Percentiles rank a stretch among this genome's conserved stretches.
phyloP scores from a whole-genome alignment of 495 filamentous ascomycete genomes.

The Corynascus novoguineensis region DNA sequence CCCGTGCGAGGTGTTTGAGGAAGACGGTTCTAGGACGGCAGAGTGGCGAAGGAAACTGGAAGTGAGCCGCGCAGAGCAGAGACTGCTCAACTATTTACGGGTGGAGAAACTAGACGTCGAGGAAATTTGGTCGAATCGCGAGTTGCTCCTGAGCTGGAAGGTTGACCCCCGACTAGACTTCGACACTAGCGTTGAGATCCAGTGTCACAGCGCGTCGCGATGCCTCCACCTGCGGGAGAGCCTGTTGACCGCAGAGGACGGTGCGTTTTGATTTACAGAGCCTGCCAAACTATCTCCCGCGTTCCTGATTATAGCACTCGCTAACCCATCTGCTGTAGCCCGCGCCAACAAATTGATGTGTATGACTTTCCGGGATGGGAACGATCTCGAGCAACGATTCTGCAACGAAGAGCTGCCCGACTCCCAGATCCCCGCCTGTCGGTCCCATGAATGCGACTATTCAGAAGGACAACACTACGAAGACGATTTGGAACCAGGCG shows the following conservation, averaged over 20 bases:
- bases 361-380: neutral
- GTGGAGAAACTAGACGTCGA: neutral
- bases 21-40: neutral
- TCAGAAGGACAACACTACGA: neutral
- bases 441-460: neutral
- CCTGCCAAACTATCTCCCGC: neutral
- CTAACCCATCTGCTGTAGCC: neutral
- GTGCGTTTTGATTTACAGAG: neutral
- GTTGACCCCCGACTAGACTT: neutral
- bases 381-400: too few species aligned
- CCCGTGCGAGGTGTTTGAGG: neutral
- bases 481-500: neutral
- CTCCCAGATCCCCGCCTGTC: neutral
- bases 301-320: neutral
- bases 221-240: constrained; percentile 1
- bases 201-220: constrained; percentile 4
- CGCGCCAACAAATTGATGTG: neutral
- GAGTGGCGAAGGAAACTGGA: neutral
- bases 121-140: neutral
- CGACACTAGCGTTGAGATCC: neutral
- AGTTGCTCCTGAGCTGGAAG: neutral
- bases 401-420: too few species aligned
- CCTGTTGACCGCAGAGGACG: constrained; percentile 1
- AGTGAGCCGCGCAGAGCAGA: neutral
- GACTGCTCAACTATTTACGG: neutral